These are phyloP conservation scores for Funneliformis geosporum DNA, from an alignment of 192 early-diverging fungal species.

Conservation along the genomic window DNA sequence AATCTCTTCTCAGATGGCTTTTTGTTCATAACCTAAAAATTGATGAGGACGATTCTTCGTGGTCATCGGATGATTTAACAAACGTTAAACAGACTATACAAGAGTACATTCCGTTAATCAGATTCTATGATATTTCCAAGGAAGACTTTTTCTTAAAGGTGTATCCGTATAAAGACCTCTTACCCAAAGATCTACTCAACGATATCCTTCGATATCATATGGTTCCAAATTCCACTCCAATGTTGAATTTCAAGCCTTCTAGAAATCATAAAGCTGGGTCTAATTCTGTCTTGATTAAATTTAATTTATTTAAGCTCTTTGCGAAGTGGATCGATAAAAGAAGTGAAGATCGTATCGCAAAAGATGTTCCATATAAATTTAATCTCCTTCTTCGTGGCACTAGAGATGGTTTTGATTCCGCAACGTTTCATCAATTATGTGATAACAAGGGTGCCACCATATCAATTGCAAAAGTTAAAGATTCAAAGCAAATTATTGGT, in stretches of 20 bases:
- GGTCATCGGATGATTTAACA: not conserved
- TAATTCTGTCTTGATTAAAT: not conserved
- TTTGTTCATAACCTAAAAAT: not conserved
- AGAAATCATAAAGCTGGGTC: not conserved
- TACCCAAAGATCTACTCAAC: not conserved
- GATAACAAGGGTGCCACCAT: not conserved
- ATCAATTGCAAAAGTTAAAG: not conserved
- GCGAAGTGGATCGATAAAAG: not conserved
- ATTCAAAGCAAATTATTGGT: not conserved
- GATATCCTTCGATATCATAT: slow-evolving; percentile 2
- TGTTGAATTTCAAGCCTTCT: not conserved
- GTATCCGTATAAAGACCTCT: slow-evolving; percentile 6
- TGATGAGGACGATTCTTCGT: not conserved
- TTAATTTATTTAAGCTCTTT: not conserved
- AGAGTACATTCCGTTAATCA: not conserved
- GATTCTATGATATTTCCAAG: not conserved
- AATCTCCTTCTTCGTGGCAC: not conserved
- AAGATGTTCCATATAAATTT: not conserved
- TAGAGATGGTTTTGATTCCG: not conserved
- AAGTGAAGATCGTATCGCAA: not conserved
- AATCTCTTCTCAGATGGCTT: not conserved
- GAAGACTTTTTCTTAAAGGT: slow-evolving; percentile 12
- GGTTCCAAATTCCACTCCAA: not conserved
- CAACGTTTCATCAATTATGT: not conserved
- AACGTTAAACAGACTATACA: not conserved